Percentiles rank a stretch among this genome's conserved stretches.
Conservation (phyloP, 2,329 filamentous ascomycete genomes). For the Purpureocillium takamizusanense region DNA sequence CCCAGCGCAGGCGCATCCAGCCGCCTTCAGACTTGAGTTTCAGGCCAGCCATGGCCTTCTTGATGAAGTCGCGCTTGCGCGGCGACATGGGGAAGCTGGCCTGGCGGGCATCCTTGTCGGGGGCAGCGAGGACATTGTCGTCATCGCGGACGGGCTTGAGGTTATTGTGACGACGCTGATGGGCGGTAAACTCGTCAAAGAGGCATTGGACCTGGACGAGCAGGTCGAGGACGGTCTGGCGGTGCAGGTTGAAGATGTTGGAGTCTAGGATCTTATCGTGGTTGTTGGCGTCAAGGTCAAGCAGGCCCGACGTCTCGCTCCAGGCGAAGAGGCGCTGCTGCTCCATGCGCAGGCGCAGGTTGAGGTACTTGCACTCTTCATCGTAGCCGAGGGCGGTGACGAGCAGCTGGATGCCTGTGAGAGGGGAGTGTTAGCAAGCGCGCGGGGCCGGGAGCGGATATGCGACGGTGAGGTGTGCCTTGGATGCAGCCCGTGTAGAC, state of each 20-base stretch:
- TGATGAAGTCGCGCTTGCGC: slow-evolving; percentile 31
- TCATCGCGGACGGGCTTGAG: slow-evolving; percentile 24
- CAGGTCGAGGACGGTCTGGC: slow-evolving; percentile 38
- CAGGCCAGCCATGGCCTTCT: slow-evolving; percentile 30
- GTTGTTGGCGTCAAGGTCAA: slow-evolving; percentile 32
- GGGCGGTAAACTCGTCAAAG: slow-evolving; percentile 35
- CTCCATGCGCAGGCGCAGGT: slow-evolving; percentile 38
- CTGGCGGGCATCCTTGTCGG: slow-evolving; percentile 33
- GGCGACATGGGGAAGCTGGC: slow-evolving; percentile 35
- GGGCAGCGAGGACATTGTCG: slow-evolving; percentile 23
- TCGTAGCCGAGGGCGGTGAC: slow-evolving; percentile 37
- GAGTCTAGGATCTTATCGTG: slow-evolving; percentile 32
- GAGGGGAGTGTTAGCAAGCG: background rate
- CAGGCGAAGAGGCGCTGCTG: slow-evolving; percentile 40
- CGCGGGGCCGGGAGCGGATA: background rate
- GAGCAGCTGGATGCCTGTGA: slow-evolving; percentile 34
- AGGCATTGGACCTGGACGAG: slow-evolving; percentile 37
- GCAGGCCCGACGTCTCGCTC: slow-evolving; percentile 38
- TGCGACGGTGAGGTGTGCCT: slow-evolving; percentile 15
- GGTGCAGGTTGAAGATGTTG: slow-evolving; percentile 38
- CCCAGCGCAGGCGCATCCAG: slow-evolving; percentile 30
- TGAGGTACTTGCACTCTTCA: slow-evolving; percentile 38
- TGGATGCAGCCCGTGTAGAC: slow-evolving; percentile 38
- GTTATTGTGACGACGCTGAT: slow-evolving; percentile 28
- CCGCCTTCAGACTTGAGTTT: slow-evolving; percentile 25